A percentile compares a stretch with the other conserved stretches of the same genome.
phyloP scores from a whole-genome alignment of 495 filamentous ascomycete genomes.

The Evernia prunastri region DNA sequence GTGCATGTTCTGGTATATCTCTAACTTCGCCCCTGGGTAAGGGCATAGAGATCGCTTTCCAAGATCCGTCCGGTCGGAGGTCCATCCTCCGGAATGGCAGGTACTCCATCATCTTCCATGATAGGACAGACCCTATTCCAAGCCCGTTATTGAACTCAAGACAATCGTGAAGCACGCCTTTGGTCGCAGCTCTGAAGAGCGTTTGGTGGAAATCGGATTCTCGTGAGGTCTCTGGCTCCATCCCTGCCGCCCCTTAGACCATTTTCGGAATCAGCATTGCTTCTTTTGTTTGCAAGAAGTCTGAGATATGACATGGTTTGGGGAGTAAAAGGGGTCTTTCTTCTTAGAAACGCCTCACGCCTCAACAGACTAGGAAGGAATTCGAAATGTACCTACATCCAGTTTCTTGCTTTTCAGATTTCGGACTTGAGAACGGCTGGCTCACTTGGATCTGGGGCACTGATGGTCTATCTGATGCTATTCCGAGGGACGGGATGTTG shows the following conservation, averaged over 20 bases:
- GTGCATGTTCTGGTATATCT: slow-evolving; percentile 66
- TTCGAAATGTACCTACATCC: slow-evolving; percentile 7
- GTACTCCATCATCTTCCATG: slow-evolving; percentile 81
- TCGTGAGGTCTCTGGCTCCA: slow-evolving; percentile 18
- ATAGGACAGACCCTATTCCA: slow-evolving; percentile 49
- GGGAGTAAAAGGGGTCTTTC: not conserved
- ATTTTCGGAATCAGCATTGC: not conserved
- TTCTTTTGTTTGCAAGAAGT: not conserved
- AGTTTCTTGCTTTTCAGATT: slow-evolving; percentile 16
- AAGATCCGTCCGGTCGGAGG: slow-evolving; percentile 62
- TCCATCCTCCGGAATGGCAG: slow-evolving; percentile 83
- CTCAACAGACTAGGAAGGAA: not conserved
- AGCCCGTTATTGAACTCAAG: slow-evolving; percentile 62
- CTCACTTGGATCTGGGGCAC: slow-evolving; percentile 18
- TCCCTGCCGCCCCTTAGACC: slow-evolving; percentile 11
- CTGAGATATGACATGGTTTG: not conserved
- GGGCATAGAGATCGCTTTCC: slow-evolving; percentile 78
- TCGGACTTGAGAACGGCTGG: slow-evolving; percentile 21
- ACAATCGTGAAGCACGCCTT: slow-evolving; percentile 68
- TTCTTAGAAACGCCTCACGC: not conserved
- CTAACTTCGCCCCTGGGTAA: slow-evolving; percentile 73
- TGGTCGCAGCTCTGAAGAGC: slow-evolving; percentile 52
- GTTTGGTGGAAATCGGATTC: slow-evolving; percentile 44
- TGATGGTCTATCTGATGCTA: not conserved
- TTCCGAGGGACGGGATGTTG: slow-evolving; percentile 10